phyloP scores from a whole-genome alignment of 192 early-diverging fungal species.

The Coemansia sp. region DNA sequence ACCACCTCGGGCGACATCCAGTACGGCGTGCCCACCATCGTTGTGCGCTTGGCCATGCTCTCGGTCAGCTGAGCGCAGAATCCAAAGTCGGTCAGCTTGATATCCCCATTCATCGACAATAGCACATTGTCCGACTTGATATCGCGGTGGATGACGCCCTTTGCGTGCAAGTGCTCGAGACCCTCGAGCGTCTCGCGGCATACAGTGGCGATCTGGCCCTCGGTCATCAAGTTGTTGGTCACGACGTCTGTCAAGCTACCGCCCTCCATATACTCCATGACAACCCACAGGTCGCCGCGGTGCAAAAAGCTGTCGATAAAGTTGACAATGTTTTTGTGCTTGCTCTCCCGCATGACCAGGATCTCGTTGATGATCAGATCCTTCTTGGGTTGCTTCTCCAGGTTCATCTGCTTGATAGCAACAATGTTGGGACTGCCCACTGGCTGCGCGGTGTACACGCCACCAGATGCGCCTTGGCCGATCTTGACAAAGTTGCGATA shows the following conservation, averaged over 20 bases:
- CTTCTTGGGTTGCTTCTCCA: constrained; percentile 80
- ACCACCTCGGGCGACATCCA: constrained; percentile 88
- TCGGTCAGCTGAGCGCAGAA: constrained; percentile 91
- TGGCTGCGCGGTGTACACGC: constrained; percentile 88
- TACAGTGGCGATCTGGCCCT: constrained; percentile 91
- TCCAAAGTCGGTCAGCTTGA: constrained; percentile 94
- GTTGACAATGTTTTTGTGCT: constrained; percentile 96
- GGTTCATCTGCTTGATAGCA: constrained; percentile 93
- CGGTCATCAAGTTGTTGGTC: constrained; percentile 88
- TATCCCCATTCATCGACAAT: constrained; percentile 70
- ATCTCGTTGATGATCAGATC: constrained; percentile 94
- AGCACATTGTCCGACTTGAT: constrained; percentile 92
- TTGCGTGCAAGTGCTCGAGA: constrained; percentile 74
- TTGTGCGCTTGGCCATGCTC: constrained; percentile 76
- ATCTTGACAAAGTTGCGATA: constrained; percentile 87
- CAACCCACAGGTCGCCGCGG: constrained; percentile 89
- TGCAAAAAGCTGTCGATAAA: constrained; percentile 90
- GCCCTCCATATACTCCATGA: constrained; percentile 99
- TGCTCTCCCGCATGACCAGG: constrained; percentile 88
- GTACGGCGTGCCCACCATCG: constrained; percentile 87
- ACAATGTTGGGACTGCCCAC: constrained; percentile 71
- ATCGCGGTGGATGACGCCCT: constrained; percentile 87
- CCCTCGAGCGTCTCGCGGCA: constrained; percentile 80
- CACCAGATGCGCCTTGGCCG: constrained; percentile 96
- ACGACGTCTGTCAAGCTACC: constrained; percentile 98